These are phyloP conservation scores for Apium graveolens DNA, from an alignment of 129 eudicot genomes.

Conservation along the genomic window DNA sequence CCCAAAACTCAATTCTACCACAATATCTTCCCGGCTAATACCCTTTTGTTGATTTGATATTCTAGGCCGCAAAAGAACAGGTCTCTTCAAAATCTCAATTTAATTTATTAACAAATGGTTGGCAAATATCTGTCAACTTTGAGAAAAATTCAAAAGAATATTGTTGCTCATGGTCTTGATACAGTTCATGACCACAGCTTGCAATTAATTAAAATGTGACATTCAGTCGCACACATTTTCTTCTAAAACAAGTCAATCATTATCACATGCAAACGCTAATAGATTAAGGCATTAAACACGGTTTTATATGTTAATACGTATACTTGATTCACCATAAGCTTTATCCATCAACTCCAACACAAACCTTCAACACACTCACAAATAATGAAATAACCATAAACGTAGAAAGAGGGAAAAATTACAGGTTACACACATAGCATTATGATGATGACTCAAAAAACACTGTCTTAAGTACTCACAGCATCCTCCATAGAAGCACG, in stretches of 20 bases:
- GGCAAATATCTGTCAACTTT: too few relatives aligned
- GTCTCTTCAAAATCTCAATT: not conserved
- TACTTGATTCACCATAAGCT: not conserved
- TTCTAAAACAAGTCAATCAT: not conserved
- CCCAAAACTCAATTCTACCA: too few relatives aligned
- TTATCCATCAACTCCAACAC: not conserved
- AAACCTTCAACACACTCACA: not conserved
- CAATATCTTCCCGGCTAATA: too few relatives aligned
- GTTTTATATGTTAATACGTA: not conserved
- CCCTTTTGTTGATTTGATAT: not conserved
- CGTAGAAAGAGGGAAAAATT: not conserved
- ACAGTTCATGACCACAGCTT: not conserved
- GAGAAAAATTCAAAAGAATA: too few relatives aligned
- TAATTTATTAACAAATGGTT: too few relatives aligned
- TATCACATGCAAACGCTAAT: not conserved
- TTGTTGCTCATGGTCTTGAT: not conserved
- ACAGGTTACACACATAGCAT: not conserved
- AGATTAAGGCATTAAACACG: not conserved
- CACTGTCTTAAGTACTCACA: constrained; percentile 38
- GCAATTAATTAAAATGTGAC: not conserved
- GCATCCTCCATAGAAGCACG: constrained; percentile 98
- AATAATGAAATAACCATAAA: not conserved
- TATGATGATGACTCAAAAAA: not conserved
- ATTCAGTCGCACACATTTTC: not conserved
- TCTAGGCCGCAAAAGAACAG: not conserved